phyloP scores from a whole-genome alignment of 1,139 yeast species.

The Kodamaea anthophila region DNA sequence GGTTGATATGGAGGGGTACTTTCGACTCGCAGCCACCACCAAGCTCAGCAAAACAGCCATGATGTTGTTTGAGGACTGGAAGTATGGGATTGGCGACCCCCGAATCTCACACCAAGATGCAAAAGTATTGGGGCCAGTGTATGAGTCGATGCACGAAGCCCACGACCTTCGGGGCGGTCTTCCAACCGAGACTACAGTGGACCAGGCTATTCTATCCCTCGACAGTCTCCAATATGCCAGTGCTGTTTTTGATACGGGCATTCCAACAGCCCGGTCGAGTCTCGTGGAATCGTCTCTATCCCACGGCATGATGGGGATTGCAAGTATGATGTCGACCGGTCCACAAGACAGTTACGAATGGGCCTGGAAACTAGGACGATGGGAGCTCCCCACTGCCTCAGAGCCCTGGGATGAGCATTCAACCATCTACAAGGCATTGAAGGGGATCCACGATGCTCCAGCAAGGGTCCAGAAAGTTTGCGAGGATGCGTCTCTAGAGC shows the following conservation, averaged over 20 bases:
- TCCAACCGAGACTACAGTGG: constrained; percentile 50
- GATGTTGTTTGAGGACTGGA: constrained; percentile 50
- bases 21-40: constrained; percentile 28
- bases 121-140: constrained; percentile 30
- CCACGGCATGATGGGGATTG: constrained; percentile 46
- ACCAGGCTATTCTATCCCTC: constrained; percentile 38
- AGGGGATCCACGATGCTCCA: constrained; percentile 31
- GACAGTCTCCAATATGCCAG: constrained; percentile 48
- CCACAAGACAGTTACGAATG: constrained; percentile 29
- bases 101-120: constrained; percentile 9
- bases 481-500: constrained; percentile 15
- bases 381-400: constrained; percentile 55
- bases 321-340: constrained; percentile 27
- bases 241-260: constrained; percentile 55
- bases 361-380: constrained; percentile 66
- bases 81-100: constrained; percentile 9
- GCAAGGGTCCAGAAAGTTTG: constrained; percentile 11
- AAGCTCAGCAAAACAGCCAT: constrained; percentile 42
- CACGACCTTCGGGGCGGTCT: constrained; percentile 62
- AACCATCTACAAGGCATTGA: constrained; percentile 43
- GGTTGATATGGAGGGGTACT: constrained; percentile 28
- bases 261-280: constrained; percentile 28
- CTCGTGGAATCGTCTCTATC: constrained; percentile 29
- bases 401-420: constrained; percentile 31
- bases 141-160: constrained; percentile 48